phyloP scores from a whole-genome alignment of 176 grass and related monocot species.

The Rhynchospora breviuscula region DNA sequence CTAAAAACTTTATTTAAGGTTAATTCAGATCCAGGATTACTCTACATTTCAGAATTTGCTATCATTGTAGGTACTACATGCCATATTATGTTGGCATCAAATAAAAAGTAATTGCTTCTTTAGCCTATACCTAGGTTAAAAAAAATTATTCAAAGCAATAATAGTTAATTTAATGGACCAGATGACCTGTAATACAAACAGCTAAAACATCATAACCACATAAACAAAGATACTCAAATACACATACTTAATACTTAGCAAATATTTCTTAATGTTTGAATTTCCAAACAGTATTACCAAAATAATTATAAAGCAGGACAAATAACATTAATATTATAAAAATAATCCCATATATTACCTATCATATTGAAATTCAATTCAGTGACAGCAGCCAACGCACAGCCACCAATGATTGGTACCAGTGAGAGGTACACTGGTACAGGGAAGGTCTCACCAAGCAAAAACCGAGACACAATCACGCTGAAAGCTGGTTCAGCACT shows the following conservation, averaged over 20 bases:
- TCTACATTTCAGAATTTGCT: not conserved
- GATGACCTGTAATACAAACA: not conserved
- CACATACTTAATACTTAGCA: not conserved
- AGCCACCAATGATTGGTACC: constrained; percentile 83
- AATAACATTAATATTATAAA: not conserved
- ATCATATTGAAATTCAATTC: constrained; percentile 91
- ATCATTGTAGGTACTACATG: not conserved
- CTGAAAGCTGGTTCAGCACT: constrained; percentile 93
- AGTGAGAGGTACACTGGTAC: constrained; percentile 76
- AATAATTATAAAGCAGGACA: not conserved
- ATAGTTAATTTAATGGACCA: not conserved
- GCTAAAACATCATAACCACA: not conserved
- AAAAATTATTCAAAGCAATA: not conserved
- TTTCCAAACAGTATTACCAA: not conserved
- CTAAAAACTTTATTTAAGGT: constrained; percentile 6
- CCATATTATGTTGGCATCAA: not conserved
- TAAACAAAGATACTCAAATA: not conserved
- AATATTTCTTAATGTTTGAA: not conserved
- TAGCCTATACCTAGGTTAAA: not conserved
- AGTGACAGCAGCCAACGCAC: constrained; percentile 71
- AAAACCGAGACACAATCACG: constrained; percentile 73
- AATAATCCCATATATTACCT: constrained; percentile 45
- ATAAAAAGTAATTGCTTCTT: not conserved
- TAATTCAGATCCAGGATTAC: not conserved
- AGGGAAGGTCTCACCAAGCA: constrained; percentile 81